A percentile compares a stretch with the other conserved stretches of the same genome.
Evolutionary conservation across 768 basidiomycete genomes (phyloP).

Genomic region (Daedaleopsis nitida): DNA sequence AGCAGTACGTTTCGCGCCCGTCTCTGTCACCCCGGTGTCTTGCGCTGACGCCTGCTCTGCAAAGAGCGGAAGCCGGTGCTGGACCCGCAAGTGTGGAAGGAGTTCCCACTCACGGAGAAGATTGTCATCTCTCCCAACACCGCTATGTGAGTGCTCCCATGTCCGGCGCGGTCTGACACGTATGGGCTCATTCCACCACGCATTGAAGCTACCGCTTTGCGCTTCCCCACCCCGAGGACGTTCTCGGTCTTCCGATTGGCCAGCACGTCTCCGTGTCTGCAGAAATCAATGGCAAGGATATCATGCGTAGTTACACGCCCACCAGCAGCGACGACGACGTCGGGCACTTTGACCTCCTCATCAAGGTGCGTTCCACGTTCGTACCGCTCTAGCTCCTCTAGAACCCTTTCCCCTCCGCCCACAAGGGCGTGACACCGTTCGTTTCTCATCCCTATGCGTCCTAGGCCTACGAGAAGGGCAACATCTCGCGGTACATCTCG

Average conservation of each 20-base stretch:
- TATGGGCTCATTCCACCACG: conserved; percentile 4
- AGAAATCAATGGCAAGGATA: conserved; percentile 87
- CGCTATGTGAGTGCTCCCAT: conserved; percentile 66
- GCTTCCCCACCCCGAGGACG: conserved; percentile 70
- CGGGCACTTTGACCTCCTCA: conserved; percentile 93
- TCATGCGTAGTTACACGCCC: conserved; percentile 94
- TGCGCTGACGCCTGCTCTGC: conserved; percentile 5
- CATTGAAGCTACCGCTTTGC: conserved; percentile 84
- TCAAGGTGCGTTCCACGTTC: conserved; percentile 67
- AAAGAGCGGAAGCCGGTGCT: conserved; percentile 71
- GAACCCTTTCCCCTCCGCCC: conserved; percentile 8
- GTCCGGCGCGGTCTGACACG: conserved; percentile 1
- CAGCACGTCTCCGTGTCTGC: conserved; percentile 95
- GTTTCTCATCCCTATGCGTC: not conserved
- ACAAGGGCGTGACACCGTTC: not conserved
- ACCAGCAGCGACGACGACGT: conserved; percentile 91
- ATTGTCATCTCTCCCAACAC: conserved; percentile 91
- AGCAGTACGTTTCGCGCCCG: conserved; percentile 10
- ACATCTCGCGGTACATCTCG: conserved; percentile 87
- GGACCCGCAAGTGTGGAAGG: conserved; percentile 75
- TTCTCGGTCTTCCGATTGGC: conserved; percentile 92
- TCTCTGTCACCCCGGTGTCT: not conserved
- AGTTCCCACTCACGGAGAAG: conserved; percentile 82
- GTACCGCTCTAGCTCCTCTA: not conserved
- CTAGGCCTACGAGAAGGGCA: conserved; percentile 95